Percentiles rank a stretch among this genome's conserved stretches.
phyloP scores from a whole-genome alignment of 2,329 filamentous ascomycete genomes.

The Cordyceps cicadae region DNA sequence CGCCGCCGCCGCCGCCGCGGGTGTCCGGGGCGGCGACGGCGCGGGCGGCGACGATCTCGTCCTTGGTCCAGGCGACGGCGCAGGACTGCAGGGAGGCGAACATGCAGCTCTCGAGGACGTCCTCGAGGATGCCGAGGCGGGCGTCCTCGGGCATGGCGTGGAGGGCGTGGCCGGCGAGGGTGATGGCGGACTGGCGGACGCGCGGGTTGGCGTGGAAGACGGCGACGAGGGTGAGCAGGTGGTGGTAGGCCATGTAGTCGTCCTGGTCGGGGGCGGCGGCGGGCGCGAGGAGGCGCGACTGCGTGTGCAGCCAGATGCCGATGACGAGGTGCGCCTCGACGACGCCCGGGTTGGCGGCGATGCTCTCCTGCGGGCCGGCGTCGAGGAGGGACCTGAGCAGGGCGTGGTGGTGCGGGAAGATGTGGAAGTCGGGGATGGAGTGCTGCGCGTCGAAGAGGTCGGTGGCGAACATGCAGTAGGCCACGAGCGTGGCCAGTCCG shows the following conservation, averaged over 20 bases:
- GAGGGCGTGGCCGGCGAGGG: constrained; percentile 44
- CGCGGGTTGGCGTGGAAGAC: constrained; percentile 48
- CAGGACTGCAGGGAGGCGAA: constrained; percentile 55
- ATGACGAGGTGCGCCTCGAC: constrained; percentile 53
- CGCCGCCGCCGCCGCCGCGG: constrained; percentile 14
- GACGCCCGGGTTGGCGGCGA: constrained; percentile 43
- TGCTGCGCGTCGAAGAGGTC: constrained; percentile 52
- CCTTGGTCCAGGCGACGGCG: constrained; percentile 55
- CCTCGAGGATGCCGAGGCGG: constrained; percentile 53
- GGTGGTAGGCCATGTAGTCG: constrained; percentile 53
- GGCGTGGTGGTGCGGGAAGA: constrained; percentile 52
- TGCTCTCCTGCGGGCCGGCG: constrained; percentile 39
- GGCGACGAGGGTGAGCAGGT: constrained; percentile 47
- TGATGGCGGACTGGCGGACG: constrained; percentile 46
- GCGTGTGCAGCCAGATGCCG: constrained; percentile 50
- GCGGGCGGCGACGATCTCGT: constrained; percentile 47
- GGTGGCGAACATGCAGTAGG: constrained; percentile 55
- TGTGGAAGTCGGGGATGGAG: constrained; percentile 42
- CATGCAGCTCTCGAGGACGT: constrained; percentile 57
- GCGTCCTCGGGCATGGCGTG: constrained; percentile 52
- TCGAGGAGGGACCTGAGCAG: constrained; percentile 47
- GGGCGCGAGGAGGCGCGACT: constrained; percentile 32
- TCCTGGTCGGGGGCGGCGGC: constrained; percentile 24
- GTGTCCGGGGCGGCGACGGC: constrained; percentile 18
- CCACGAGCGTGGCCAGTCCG: constrained; percentile 50